These are phyloP conservation scores for Croton laevigatus DNA, from an alignment of 441 rosid species.

Conservation along the genomic window DNA sequence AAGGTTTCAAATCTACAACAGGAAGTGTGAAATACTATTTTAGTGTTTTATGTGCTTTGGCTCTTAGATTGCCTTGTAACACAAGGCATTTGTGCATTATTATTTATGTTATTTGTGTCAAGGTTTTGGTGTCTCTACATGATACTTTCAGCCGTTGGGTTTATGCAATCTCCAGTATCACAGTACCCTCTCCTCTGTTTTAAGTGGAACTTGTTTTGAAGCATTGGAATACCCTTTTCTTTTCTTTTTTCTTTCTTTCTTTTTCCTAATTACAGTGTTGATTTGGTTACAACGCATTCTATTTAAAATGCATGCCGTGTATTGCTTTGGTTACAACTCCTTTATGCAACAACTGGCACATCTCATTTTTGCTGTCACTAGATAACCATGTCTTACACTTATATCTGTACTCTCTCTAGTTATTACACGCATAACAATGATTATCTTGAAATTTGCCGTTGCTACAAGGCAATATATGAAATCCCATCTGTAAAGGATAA, in stretches of 20 bases:
- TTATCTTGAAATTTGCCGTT: slow-evolving; percentile 89
- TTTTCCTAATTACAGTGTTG: not conserved
- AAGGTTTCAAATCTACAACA: not conserved
- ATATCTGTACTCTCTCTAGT: slow-evolving; percentile 37
- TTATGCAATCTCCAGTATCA: not conserved
- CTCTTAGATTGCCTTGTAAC: too few species aligned
- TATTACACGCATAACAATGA: slow-evolving; percentile 83
- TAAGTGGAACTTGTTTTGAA: not conserved
- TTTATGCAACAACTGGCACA: not conserved
- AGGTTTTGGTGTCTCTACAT: too few species aligned
- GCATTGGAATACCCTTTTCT: not conserved
- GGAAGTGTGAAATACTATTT: not conserved
- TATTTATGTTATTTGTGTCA: not conserved
- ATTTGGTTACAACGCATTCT: not conserved
- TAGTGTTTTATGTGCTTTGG: not conserved
- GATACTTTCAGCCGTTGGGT: too few species aligned
- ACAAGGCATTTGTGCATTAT: too few species aligned
- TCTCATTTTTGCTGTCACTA: not conserved
- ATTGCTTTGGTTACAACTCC: not conserved
- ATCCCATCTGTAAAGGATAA: slow-evolving; percentile 80
- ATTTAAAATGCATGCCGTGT: not conserved
- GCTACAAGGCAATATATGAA: slow-evolving; percentile 94
- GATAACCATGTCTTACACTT: slow-evolving; percentile 1
- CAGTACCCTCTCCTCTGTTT: too few species aligned
- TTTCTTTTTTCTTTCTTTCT: too few species aligned